A percentile compares a stretch with the other conserved stretches of the same genome.
phyloP scores from a whole-genome alignment of 306 rosid genomes.

The Citrullus colocynthis region DNA sequence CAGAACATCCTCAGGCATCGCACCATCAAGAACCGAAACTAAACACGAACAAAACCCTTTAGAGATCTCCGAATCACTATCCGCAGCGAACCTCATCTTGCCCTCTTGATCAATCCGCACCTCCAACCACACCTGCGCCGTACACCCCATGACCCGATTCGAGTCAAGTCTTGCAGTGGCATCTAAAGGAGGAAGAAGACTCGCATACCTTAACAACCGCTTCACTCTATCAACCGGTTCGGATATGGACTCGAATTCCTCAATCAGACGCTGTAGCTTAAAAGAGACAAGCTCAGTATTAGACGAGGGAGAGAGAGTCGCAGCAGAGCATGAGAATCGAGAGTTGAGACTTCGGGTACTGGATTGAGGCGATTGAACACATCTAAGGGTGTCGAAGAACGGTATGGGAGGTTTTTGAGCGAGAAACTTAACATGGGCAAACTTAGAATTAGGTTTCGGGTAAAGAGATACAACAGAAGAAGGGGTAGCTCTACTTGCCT shows the following conservation, averaged over 20 bases:
- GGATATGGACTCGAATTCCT: constrained; percentile 39
- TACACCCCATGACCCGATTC: constrained; percentile 96
- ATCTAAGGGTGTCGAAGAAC: constrained; percentile 25
- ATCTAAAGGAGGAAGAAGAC: constrained; percentile 22
- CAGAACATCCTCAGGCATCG: constrained; percentile 55
- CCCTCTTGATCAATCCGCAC: constrained; percentile 45
- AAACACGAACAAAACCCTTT: constrained; percentile 69
- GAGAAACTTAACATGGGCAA: constrained; percentile 14
- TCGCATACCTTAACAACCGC: constrained; percentile 44
- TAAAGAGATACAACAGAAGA: constrained; percentile 23
- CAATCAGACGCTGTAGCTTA: constrained; percentile 35
- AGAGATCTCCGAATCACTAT: constrained; percentile 84
- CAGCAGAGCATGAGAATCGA: constrained; percentile 35
- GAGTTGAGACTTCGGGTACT: constrained; percentile 10
- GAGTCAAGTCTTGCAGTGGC: constrained; percentile 36
- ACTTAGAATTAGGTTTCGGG: constrained; percentile 6
- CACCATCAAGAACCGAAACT: constrained; percentile 61
- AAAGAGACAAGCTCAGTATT: constrained; percentile 22
- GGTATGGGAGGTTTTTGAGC: constrained; percentile 9
- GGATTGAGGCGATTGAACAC: constrained; percentile 16
- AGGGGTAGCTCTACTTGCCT: constrained; percentile 22
- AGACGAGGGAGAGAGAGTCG: constrained; percentile 22
- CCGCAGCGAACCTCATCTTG: constrained; percentile 54
- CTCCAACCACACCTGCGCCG: constrained; percentile 80
- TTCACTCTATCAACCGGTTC: constrained; percentile 61